phyloP scores from a whole-genome alignment of 2,329 filamentous ascomycete species.

The Ceratocystis harringtonii region DNA sequence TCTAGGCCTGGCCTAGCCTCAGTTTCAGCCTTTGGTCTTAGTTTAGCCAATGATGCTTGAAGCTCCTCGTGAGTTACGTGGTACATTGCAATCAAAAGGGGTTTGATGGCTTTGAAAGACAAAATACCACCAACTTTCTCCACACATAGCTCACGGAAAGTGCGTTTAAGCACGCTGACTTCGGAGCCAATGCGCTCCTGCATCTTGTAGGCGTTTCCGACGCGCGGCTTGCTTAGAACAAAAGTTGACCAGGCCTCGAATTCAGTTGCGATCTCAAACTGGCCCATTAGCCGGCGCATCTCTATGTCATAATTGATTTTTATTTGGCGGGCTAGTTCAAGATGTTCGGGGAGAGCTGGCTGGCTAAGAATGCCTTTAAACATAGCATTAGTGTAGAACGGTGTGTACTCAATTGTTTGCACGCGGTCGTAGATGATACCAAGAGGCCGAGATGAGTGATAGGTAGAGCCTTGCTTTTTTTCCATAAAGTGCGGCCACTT shows the following conservation, averaged over 20 bases:
- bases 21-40: background rate
- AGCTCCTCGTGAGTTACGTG: slow-evolving; percentile 61
- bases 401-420: slow-evolving; percentile 49
- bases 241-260: slow-evolving; percentile 89
- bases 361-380: slow-evolving; percentile 57
- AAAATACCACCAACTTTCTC: slow-evolving; percentile 43
- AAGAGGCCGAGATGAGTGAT: slow-evolving; percentile 56
- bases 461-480: slow-evolving; percentile 40
- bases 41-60: background rate
- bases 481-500: slow-evolving; percentile 83
- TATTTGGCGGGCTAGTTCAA: slow-evolving; percentile 46
- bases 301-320: slow-evolving; percentile 67
- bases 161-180: slow-evolving; percentile 47
- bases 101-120: slow-evolving; percentile 38
- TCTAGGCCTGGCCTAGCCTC: background rate
- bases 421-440: slow-evolving; percentile 74
- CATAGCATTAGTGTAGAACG: slow-evolving; percentile 58
- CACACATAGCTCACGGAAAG: slow-evolving; percentile 53
- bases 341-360: slow-evolving; percentile 35
- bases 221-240: slow-evolving; percentile 56
- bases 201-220: slow-evolving; percentile 68
- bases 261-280: slow-evolving; percentile 69
- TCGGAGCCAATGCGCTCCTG: slow-evolving; percentile 68
- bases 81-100: slow-evolving; percentile 80
- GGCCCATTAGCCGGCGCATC: slow-evolving; percentile 66